phyloP scores from a whole-genome alignment of 2,329 filamentous ascomycete species.

The Amauroascus verrucosus region DNA sequence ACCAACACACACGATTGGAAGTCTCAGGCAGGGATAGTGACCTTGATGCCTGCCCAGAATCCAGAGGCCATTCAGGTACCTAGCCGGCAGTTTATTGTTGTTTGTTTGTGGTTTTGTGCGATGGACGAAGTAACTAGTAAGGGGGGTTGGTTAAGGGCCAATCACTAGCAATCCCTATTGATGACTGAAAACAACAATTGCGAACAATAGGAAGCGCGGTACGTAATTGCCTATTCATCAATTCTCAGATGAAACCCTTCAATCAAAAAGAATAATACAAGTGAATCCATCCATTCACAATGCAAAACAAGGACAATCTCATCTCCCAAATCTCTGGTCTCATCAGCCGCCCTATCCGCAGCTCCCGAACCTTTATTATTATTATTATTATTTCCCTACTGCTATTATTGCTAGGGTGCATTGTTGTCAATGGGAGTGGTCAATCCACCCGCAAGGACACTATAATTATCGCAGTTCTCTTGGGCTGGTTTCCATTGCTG shows the following conservation, averaged over 20 bases:
- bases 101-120: not conserved
- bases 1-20: no score
- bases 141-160: not conserved
- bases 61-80: no score
- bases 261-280: no score
- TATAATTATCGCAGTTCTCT: not conserved
- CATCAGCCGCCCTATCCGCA: not conserved
- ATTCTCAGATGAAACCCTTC: not conserved
- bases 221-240: conserved; percentile 1
- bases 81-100: no score
- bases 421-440: not conserved
- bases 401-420: not conserved
- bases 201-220: conserved; percentile 7
- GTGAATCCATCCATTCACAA: no score
- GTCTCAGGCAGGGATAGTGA: no score
- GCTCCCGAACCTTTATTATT: not conserved
- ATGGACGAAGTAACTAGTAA: not conserved
- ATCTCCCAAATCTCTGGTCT: not conserved
- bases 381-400: no score
- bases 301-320: not conserved
- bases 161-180: conserved; percentile 8
- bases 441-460: not conserved
- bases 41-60: no score
- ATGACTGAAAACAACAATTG: conserved; percentile 9
- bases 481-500: no score